Conservation (phyloP, 202 grass and related monocot species). For the Dendrocalamus latiflorus region DNA sequence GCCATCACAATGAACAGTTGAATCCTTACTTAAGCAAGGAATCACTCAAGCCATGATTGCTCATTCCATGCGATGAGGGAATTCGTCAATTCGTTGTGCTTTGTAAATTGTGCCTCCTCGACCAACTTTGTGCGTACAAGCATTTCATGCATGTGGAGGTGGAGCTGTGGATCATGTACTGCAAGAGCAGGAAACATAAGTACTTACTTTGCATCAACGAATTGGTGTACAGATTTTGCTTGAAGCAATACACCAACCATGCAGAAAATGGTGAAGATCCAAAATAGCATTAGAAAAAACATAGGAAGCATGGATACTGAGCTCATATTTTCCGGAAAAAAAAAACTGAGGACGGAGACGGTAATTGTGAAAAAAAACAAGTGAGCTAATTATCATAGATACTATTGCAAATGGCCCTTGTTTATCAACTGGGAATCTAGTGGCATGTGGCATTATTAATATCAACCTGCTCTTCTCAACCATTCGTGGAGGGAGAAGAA, state of each 20-base stretch:
- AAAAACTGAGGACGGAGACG: no score
- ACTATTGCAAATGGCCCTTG: neutral
- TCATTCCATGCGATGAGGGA: neutral
- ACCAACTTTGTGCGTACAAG: neutral
- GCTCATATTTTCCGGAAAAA: no score
- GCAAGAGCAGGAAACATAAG: neutral
- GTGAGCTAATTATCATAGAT: neutral
- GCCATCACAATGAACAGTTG: neutral
- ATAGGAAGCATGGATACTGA: neutral
- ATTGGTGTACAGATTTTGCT: neutral
- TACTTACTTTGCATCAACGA: no score
- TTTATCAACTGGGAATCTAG: slow-evolving; percentile 5
- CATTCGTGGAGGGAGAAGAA: neutral
- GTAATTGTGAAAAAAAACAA: neutral
- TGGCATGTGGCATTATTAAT: slow-evolving; percentile 9
- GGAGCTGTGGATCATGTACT: neutral
- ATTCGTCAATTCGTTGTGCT: neutral
- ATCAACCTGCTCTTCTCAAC: slow-evolving; percentile 9
- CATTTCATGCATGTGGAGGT: neutral
- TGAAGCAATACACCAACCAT: neutral
- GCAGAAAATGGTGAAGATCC: neutral
- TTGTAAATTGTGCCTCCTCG: neutral
- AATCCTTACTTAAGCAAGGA: slow-evolving; percentile 34
- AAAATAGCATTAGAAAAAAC: neutral
- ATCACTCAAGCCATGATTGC: slow-evolving; percentile 11